Evolutionary conservation across 2,329 filamentous ascomycete species (phyloP).

Genomic region (Diaporthe amygdali): DNA sequence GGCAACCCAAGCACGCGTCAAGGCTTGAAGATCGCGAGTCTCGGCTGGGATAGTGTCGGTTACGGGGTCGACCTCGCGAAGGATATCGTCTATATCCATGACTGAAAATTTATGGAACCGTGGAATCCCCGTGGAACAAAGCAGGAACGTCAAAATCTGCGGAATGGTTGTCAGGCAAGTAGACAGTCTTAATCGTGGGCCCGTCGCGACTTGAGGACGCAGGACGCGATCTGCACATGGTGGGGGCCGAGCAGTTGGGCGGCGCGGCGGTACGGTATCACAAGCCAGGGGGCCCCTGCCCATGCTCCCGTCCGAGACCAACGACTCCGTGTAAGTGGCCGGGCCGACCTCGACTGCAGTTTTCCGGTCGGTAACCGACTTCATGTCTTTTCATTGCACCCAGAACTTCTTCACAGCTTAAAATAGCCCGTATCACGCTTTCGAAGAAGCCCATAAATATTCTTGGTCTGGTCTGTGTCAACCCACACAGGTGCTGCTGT

Average conservation of each 20-base stretch:
- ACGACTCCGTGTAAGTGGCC: background rate
- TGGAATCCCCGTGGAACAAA: background rate
- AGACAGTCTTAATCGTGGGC: background rate
- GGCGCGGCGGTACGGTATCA: no score
- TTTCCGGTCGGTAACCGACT: background rate
- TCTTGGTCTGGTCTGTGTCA: background rate
- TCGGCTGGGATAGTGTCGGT: slow-evolving; percentile 59
- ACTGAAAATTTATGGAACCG: background rate
- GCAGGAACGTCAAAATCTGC: background rate
- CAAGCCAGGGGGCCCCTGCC: background rate
- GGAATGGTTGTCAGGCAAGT: background rate
- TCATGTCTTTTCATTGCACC: background rate
- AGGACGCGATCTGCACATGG: slow-evolving; percentile 8
- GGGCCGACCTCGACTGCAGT: background rate
- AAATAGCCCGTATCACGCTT: no score
- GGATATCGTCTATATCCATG: slow-evolving; percentile 84
- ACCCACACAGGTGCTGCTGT: background rate
- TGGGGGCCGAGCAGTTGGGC: background rate
- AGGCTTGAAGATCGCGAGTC: slow-evolving; percentile 79
- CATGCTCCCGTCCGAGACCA: no score
- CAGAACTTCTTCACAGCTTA: background rate
- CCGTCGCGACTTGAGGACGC: slow-evolving; percentile 2
- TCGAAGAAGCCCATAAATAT: no score
- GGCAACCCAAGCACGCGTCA: slow-evolving; percentile 92
- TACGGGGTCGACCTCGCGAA: slow-evolving; percentile 72